Percentiles rank a stretch among this genome's conserved stretches.
These are phyloP conservation scores for Typha latifolia DNA, from an alignment of 176 grass and related monocot genomes.

Conservation along the genomic window DNA sequence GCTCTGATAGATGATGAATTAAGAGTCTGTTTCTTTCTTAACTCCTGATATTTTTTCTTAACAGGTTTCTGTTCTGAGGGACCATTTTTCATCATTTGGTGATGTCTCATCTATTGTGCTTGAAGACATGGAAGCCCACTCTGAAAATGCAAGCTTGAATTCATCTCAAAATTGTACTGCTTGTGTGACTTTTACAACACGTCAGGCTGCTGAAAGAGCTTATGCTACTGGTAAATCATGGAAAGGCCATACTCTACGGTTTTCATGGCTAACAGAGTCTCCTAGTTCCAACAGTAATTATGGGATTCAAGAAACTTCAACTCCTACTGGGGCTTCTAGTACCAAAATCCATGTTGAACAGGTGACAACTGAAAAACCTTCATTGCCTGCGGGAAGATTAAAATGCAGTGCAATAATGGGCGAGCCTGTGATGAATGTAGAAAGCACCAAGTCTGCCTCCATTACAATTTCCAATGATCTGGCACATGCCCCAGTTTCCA, in stretches of 20 bases:
- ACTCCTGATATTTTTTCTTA: conserved; percentile 1
- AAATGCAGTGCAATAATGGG: conserved; percentile 13
- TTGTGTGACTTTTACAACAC: conserved; percentile 62
- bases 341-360: conserved; percentile 14
- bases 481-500: conserved; percentile 9
- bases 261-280: conserved; percentile 68
- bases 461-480: conserved; percentile 9
- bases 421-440: conserved; percentile 12
- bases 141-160: conserved; percentile 42
- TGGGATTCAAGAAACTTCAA: conserved; percentile 25
- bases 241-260: conserved; percentile 57
- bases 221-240: conserved; percentile 69
- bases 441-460: conserved; percentile 22
- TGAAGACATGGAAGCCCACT: conserved; percentile 51
- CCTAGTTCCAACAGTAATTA: conserved; percentile 33
- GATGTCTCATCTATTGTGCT: conserved; percentile 69
- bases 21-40: conserved; percentile 9
- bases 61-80: conserved; percentile 71
- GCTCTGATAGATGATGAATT: conserved; percentile 16
- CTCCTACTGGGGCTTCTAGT: conserved; percentile 17
- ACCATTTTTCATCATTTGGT: conserved; percentile 86
- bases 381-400: conserved; percentile 22
- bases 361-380: conserved; percentile 32
- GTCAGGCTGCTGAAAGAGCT: conserved; percentile 76
- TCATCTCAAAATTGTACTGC: conserved; percentile 48